Base-by-base conservation (phyloP, 2,329 filamentous ascomycete species). In the Phialocephala sp. region DNA sequence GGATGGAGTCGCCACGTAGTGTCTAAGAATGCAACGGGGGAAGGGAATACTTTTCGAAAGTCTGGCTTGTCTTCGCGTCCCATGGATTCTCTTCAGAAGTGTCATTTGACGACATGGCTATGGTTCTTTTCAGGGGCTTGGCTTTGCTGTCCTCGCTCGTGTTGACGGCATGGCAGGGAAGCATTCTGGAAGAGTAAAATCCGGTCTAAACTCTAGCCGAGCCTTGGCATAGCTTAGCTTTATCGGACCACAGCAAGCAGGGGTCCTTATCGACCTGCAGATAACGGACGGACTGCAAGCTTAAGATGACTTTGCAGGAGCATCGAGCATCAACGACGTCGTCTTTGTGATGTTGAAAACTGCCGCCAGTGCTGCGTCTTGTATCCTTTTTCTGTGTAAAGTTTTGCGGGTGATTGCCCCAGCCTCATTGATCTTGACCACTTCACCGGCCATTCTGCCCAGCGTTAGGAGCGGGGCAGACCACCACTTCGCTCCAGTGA, bases 11-110 rank as follows among this genome's bases (percentile, higher is more conserved):
- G 27, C 54, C 18, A 41, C 54, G 27, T 36, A 4, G 27, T 43
- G 27, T 8, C 41, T 22, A 4, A 58, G 39, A 36, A 37, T 11
- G 18, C 18, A 22, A 43, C 45, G 15, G 15, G 35, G 39, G 41
- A 27, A 36, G 8, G 47, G 55, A 18, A 73, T 79, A 90, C 89
- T 81, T 84, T 71, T 89, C 80, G 73, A 92, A 92, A 72, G 88
- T 89, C 65, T 81, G 78, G 74, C 87, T 87, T 63, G 84, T 86
- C 66, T 89, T 81, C 68, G 84, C 81, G 71, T 82, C 81, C 84
- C 88, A 89, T 1, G 85, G 83, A 18, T 55, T 67, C 8, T 66
- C 64, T 41, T 71, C 67, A 32, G 68, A 47, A 27, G 80, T 76
- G 20, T 72, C 63, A 75, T 72, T 65, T 50, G 72, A 71, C 22